phyloP scores from a whole-genome alignment of 192 early-diverging fungal genomes.

The Mortierella alpina region DNA sequence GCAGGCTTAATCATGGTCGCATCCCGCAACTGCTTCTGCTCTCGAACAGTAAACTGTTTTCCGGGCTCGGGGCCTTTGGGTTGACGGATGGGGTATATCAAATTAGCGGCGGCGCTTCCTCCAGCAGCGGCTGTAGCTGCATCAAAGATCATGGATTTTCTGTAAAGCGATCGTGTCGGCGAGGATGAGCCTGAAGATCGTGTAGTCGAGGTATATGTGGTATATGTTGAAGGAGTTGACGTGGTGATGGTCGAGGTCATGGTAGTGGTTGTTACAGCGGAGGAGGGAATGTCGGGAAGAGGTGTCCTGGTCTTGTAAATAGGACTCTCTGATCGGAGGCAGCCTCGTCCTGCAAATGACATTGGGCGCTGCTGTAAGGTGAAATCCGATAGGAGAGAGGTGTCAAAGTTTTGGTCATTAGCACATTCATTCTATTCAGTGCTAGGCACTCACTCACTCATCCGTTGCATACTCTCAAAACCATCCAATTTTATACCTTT shows the following conservation, averaged over 20 bases:
- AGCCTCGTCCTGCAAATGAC: slow-evolving; percentile 49
- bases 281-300: slow-evolving; percentile 28
- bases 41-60: slow-evolving; percentile 78
- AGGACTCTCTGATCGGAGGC: slow-evolving; percentile 44
- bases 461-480: neutral
- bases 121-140: slow-evolving; percentile 33
- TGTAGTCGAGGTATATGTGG: slow-evolving; percentile 48
- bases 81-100: slow-evolving; percentile 79
- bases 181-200: slow-evolving; percentile 50
- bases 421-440: neutral
- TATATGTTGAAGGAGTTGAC: slow-evolving; percentile 29
- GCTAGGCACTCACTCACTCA: neutral
- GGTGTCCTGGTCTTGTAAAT: slow-evolving; percentile 39
- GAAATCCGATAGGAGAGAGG: neutral
- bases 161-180: slow-evolving; percentile 64
- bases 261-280: slow-evolving; percentile 6
- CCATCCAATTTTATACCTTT: slow-evolving; percentile 5
- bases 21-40: slow-evolving; percentile 46
- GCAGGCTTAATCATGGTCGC: slow-evolving; percentile 51
- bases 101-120: slow-evolving; percentile 20
- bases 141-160: slow-evolving; percentile 64
- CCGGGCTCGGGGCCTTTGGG: slow-evolving; percentile 78
- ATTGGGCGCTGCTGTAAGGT: slow-evolving; percentile 41
- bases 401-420: neutral
- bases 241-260: neutral